Base-by-base conservation (phyloP, 495 filamentous ascomycete species). In the Hypoxylon fuscum region DNA sequence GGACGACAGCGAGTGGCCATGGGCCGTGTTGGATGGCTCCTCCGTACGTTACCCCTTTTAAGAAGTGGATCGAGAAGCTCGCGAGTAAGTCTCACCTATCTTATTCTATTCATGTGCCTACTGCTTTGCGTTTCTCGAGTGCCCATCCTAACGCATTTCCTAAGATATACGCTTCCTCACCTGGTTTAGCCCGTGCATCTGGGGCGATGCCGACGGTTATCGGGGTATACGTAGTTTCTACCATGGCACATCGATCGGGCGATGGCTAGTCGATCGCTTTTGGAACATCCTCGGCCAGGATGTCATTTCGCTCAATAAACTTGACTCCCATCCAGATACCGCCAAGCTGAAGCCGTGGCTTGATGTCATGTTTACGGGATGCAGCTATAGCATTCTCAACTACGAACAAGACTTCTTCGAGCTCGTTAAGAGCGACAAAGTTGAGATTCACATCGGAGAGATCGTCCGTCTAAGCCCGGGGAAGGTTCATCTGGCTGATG, bases 1-100 rank as follows among this genome's bases (percentile, higher is more conserved):
- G 10, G 35, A 3, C 35, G 15, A 50, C 60, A 79, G 83, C 86
- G 31, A 88, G 82, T 5, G 92, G 92, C 2, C 86, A 90, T 69
- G 92, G 91, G 0, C 88, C 89, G 0, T 66, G 66, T 8, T 93
- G 88, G 83, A 91, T 94, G 83, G 76, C 83, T 2, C 87, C 87
- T 1, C 73, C 87, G 5, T 74, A 71, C 37, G 77, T 78, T 2
- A 78, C 77, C 6, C 77, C 77, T 1, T 47, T 79, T 2, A 77
- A 76, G 62, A 69, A 68, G 47, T 76, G 76, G 73, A 55, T 78
- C 0, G 77, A 79, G 43, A 72, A 88, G 55, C 81, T 93, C 17
- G 82, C 89, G 10, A 81, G 76, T 78, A 60, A 59, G 74, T 77
- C 6, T 5, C 0, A 17, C 29, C 7, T 40, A 41, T 0, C 2